Base-by-base conservation (phyloP, 352 stramenopile species). In the Pythium folliculosum region DNA sequence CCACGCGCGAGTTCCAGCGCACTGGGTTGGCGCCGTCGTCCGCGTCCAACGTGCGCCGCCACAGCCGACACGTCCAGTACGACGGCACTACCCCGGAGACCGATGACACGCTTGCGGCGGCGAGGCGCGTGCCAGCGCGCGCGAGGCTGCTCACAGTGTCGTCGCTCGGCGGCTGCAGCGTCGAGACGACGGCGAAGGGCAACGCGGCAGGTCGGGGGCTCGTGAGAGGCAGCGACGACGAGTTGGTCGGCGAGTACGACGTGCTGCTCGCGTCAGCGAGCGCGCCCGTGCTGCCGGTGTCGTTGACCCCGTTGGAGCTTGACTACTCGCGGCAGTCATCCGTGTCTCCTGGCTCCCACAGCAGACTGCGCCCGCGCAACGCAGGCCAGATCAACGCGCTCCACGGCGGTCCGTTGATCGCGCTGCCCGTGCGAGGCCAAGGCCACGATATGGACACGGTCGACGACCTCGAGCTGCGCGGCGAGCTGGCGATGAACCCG, bases 391-490 rank as follows among this genome's bases (percentile, higher is more conserved):
- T 16, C 7, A 17, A 25, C 27, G 27, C 27, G 27, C 27, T 6
- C 27, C 27, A 32, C 5, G 27, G 27, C 17, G 40, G 40, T 21
- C 32, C 40, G 0, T 4, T 47, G 27, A 40, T 23, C 37, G 51
- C 40, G 22, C 38, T 40, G 8, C 54, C 13, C 27, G 21, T 13
- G 30, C 54, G 14, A 23, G 37, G 37, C 25, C 14, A 4, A 25
- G 51, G 17, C 30, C 7, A 43, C 10, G n/a, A 50, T n/a, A 12
- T 22, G 16, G n/a, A 35, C 3, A 30, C 5, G 23, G 12, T 51
- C 2, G 44, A 63, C n/a, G 65, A 65, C 16, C 23, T 72, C 17
- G 38, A 64, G 32, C 44, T 72, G 22, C 45, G 51, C 8, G 65
- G 65, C 9, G 65, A 72, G 21, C 8, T 51, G 1, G 45, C 44